Base-by-base conservation (phyloP, 2,329 filamentous ascomycete genomes). In the Ampelomyces quisqualis region DNA sequence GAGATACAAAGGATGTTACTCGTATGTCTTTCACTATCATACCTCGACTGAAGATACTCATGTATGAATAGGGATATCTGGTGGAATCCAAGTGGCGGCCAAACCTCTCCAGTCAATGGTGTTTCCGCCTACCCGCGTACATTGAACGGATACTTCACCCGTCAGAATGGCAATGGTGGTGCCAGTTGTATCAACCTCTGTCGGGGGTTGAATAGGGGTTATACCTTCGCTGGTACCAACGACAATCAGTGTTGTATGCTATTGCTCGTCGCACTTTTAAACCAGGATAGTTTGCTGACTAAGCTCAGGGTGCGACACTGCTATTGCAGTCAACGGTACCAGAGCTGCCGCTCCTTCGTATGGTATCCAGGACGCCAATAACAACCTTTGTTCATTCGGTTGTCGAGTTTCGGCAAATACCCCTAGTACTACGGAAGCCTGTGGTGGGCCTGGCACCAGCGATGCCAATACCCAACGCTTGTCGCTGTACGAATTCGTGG, bases 211-310 rank as follows among this genome's bases (percentile, higher is more conserved):
- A 29, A 31, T 13, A 33, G 14, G 18, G 20, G 20, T 18, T 49
- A 43, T 28, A 43, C 20, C 11, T 50, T 31, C 15, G 49, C 49
- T 30, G 51, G 40, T 14, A 53, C 47, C 15, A 39, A 44, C 24
- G 47, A 55, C 19, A 41, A 51, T 15, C 41, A 48, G 45, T 55
- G 51, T 21, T 54, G 51, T 54, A 48, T 8, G 47, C 44, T n/a
- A 4, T 14, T 5, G 2, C 18, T 15, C 10, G 13, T 20, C 4
- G 21, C 10, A 20, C 18, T n/a, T 4, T 13, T 4, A 33, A n/a
- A n/a, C n/a, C n/a, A n/a, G n/a, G n/a, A n/a, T n/a, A n/a, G n/a
- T 22, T 13, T 33, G 19, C 17, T 33, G 13, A 33, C 30, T 10
- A 3, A 21, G 14, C 11, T 18, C 10, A 31, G 30, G 30, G 30